phyloP scores from a whole-genome alignment of 495 filamentous ascomycete genomes.

The Annulohypoxylon nitens region DNA sequence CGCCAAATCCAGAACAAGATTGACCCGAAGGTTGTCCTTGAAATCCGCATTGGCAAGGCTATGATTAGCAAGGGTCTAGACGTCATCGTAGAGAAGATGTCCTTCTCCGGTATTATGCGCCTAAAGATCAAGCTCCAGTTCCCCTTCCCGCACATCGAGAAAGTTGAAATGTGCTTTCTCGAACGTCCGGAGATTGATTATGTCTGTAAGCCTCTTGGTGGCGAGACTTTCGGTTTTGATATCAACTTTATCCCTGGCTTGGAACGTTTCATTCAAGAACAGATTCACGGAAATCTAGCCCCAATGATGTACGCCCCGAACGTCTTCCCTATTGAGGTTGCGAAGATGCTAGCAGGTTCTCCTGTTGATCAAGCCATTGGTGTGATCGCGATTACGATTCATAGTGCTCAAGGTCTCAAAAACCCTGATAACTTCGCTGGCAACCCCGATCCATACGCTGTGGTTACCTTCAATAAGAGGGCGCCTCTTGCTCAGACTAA shows the following conservation, averaged over 20 bases:
- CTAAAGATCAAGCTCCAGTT: conserved; percentile 98
- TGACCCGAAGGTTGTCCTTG: conserved; percentile 95
- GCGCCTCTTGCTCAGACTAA: conserved; percentile 88
- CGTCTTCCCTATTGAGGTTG: conserved; percentile 97
- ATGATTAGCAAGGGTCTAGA: conserved; percentile 96
- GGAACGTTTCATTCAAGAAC: conserved; percentile 92
- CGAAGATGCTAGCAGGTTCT: conserved; percentile 97
- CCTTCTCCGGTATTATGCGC: conserved; percentile 92
- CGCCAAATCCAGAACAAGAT: conserved; percentile 93
- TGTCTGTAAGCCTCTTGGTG: conserved; percentile 96
- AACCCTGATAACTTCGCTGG: conserved; percentile 95
- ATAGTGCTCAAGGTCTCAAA: conserved; percentile 91
- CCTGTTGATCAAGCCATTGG: conserved; percentile 96
- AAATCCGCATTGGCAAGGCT: conserved; percentile 92
- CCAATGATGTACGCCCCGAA: conserved; percentile 99
- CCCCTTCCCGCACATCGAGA: conserved; percentile 93
- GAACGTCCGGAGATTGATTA: conserved; percentile 84
- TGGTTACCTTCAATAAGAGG: conserved; percentile 87
- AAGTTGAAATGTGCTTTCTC: conserved; percentile 90
- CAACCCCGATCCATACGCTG: conserved; percentile 91
- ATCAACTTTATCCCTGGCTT: conserved; percentile 98
- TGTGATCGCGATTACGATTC: conserved; percentile 89
- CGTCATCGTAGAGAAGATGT: conserved; percentile 97
- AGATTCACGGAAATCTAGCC: conserved; percentile 89
- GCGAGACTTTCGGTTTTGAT: conserved; percentile 95